Base-by-base conservation (phyloP, 2,329 filamentous ascomycete species). In the Aspergillus phoenicis region DNA sequence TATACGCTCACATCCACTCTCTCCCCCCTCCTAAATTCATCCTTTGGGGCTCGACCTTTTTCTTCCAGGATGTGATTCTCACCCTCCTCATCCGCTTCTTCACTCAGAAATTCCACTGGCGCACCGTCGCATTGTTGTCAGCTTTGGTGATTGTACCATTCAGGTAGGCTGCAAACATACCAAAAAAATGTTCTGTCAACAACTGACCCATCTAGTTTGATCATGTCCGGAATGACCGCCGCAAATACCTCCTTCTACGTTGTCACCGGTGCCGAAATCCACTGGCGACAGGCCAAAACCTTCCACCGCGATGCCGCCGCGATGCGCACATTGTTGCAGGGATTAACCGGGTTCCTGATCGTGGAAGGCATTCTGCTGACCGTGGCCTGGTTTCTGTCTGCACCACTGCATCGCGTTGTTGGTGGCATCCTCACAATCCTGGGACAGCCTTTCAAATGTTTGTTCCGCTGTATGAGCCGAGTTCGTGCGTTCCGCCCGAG, bases 241-340 rank as follows among this genome's bases (percentile, higher is more conserved):
- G 67, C 73, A 33, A 75, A 75, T 52, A 68, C 66, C 52, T 75
- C 72, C 36, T 74, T 76, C 52, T 76, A 71, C 53, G 57, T 74
- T 26, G 68, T 70, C 11, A 74, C 70, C 38, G 73, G 74, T 7
- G 72, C 73, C 28, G 74, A 76, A 61, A 75, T 76, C 43, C 73
- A 76, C 65, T 76, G 74, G 74, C 67, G 70, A 58, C 73, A 75
- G 55, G 70, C 72, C 43, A 69, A 66, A 30, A 66, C 68, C 30
- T 74, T 75, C 61, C 71, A 72, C 47, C 64, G 67, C 54, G 72
- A 75, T 57, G 71, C 73, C 2, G 73, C 73, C 7, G 72, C 73
- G 24, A 67, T 75, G 38, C 66, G 70, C 8, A 75, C 73, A 3
- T 61, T 76, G 0, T 62, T 75, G 13, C 69, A 72, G 7, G 74